Evolutionary conservation across 306 rosid species (phyloP).

Genomic region (Vigna trinervia): DNA sequence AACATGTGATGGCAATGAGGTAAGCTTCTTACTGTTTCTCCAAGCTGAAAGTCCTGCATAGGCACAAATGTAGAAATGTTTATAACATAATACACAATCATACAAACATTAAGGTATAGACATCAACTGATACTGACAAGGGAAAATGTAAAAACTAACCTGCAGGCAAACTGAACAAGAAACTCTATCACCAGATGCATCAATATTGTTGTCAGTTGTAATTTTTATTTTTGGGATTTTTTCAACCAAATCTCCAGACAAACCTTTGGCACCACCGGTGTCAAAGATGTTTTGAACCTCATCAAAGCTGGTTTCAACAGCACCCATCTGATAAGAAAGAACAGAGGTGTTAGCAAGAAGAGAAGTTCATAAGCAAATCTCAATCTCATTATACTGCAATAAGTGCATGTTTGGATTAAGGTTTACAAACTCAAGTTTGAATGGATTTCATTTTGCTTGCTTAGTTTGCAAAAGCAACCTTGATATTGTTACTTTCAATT

Average conservation of each 20-base stretch:
- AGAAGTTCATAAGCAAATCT: slow-evolving; percentile 29
- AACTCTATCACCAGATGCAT: slow-evolving; percentile 84
- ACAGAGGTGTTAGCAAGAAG: slow-evolving; percentile 41
- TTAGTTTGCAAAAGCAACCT: neutral
- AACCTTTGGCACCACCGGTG: slow-evolving; percentile 83
- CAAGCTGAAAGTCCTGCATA: slow-evolving; percentile 88
- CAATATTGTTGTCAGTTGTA: slow-evolving; percentile 65
- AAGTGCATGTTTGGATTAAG: neutral
- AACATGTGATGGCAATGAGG: slow-evolving; percentile 99
- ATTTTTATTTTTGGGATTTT: slow-evolving; percentile 84
- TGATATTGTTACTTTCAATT: neutral
- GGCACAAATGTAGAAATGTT: slow-evolving; percentile 42
- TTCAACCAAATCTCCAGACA: slow-evolving; percentile 85
- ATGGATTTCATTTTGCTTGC: neutral
- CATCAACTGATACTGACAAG: neutral
- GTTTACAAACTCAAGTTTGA: neutral
- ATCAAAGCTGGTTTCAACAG: slow-evolving; percentile 82
- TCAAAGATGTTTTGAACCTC: slow-evolving; percentile 90
- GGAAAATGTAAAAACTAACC: slow-evolving; percentile 54
- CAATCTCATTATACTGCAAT: slow-evolving; percentile 3
- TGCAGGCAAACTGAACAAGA: slow-evolving; percentile 98
- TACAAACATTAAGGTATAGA: neutral
- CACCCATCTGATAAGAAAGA: slow-evolving; percentile 79
- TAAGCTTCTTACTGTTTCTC: slow-evolving; percentile 92
- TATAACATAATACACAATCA: slow-evolving; percentile 27